Base-by-base conservation (phyloP, 257 asterid species). In the Vinca minor region DNA sequence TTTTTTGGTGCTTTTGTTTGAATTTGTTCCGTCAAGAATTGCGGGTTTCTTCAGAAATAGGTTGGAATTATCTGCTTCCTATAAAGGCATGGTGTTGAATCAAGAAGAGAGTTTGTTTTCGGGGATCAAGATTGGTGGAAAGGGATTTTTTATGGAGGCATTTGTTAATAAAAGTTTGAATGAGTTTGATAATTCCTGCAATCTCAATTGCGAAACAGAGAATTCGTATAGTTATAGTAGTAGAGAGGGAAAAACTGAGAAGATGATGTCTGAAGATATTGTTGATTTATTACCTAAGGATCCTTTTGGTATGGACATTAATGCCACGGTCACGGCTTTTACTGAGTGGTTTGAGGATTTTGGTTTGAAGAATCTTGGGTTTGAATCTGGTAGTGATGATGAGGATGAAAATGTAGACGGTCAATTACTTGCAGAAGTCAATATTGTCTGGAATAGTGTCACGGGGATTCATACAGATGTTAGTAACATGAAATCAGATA, bases 251-350 rank as follows among this genome's bases (percentile, higher is more conserved):
- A 68, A 67, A 77, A 47, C 67, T 57, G 85, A 77, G 74, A 79
- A 66, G 70, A 63, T n/a, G n/a, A n/a, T 34, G 14, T 44, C 42
- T 69, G 68, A 65, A 66, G 76, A 84, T 78, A 71, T 86, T 63
- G 85, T 59, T 76, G 83, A 80, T 79, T 55, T 80, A 68, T 81
- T 89, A 73, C 97, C 95, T 3, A 57, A 15, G 38, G 92, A 88
- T 78, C 92, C 92, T n/a, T 88, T 88, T 50, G 87, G 65, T 61
- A 79, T 79, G 84, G 77, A 67, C 50, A 69, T 76, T 18, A 61
- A 72, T 46, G 71, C 84, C 65, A 74, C 76, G 12, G 58, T 83
- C 29, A 74, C 81, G 0, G 74, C 79, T 44, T 47, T 88, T 62
- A 67, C n/a, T n/a, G n/a, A 76, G 63, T 83, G 75, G 85, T 66